These are phyloP conservation scores for Candida ipomoeae DNA, from an alignment of 805 yeast species.

Conservation along the genomic window DNA sequence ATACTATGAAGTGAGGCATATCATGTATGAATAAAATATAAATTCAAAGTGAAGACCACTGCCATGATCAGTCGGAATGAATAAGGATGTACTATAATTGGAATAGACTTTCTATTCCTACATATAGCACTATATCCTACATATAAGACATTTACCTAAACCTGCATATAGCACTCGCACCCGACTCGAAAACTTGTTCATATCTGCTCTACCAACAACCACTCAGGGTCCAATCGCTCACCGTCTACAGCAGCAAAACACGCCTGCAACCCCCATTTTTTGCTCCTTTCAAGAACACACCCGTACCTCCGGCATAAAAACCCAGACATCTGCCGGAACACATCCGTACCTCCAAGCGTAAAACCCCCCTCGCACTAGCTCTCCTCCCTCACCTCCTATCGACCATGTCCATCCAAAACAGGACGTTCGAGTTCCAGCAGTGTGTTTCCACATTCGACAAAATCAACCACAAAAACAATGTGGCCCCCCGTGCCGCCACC, in stretches of 20 bases:
- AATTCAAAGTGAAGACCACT: too few relatives aligned
- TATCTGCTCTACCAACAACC: neutral
- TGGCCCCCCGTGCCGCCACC: conserved; percentile 11
- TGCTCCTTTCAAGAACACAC: too few relatives aligned
- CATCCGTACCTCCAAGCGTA: neutral
- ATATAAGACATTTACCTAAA: neutral
- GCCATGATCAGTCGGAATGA: too few relatives aligned
- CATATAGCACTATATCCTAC: neutral
- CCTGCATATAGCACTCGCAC: neutral
- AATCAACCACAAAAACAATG: conserved; percentile 36
- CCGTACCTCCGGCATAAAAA: neutral
- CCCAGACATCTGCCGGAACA: neutral
- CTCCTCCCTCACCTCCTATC: neutral
- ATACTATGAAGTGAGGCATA: too few relatives aligned
- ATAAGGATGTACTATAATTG: too few relatives aligned
- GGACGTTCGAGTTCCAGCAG: conserved; percentile 90
- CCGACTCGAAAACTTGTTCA: conserved; percentile 1
- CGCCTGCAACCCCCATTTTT: too few relatives aligned
- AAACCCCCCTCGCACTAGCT: neutral
- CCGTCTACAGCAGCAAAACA: neutral
- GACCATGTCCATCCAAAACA: conserved; percentile 52
- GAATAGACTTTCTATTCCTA: too few relatives aligned
- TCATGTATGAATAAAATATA: too few relatives aligned
- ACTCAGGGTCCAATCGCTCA: neutral
- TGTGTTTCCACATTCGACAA: conserved; percentile 77